Conservation (phyloP, 805 yeast genomes). For the Helenozyma baotianmanensis region DNA sequence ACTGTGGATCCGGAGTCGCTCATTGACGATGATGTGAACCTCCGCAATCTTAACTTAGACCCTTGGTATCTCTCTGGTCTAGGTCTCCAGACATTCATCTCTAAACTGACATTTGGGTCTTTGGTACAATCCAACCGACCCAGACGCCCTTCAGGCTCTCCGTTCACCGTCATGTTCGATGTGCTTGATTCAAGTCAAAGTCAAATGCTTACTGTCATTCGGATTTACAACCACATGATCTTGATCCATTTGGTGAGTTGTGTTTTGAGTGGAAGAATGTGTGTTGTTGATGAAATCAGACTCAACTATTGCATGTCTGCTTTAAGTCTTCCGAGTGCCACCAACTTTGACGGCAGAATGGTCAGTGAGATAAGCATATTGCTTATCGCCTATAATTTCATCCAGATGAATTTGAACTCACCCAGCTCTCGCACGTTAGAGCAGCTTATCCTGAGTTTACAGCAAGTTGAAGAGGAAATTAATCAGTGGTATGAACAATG, state of each 20-base stretch:
- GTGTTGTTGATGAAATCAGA: constrained; percentile 56
- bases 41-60: constrained; percentile 49
- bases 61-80: constrained; percentile 66
- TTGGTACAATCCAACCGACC: no score
- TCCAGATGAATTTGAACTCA: constrained; percentile 35
- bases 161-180: constrained; percentile 27
- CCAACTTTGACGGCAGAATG: constrained; percentile 80
- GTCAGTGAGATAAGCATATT: constrained; percentile 69
- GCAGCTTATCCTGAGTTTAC: constrained; percentile 23
- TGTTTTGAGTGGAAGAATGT: constrained; percentile 60
- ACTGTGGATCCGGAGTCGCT: constrained; percentile 13
- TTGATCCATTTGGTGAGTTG: constrained; percentile 66
- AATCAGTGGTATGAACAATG: constrained; percentile 62
- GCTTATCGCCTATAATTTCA: constrained; percentile 51
- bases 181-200: constrained; percentile 38
- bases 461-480: constrained; percentile 44
- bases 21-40: constrained; percentile 10
- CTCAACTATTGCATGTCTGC: constrained; percentile 56
- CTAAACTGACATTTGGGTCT: constrained; percentile 45
- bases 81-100: constrained; percentile 59
- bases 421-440: constrained; percentile 3
- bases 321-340: constrained; percentile 53
- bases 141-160: no score
- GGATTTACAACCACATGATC: constrained; percentile 70
- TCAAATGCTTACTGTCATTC: constrained; percentile 50